Base-by-base conservation (phyloP, 768 basidiomycete species). In the Hygrophorus pudorinus region DNA sequence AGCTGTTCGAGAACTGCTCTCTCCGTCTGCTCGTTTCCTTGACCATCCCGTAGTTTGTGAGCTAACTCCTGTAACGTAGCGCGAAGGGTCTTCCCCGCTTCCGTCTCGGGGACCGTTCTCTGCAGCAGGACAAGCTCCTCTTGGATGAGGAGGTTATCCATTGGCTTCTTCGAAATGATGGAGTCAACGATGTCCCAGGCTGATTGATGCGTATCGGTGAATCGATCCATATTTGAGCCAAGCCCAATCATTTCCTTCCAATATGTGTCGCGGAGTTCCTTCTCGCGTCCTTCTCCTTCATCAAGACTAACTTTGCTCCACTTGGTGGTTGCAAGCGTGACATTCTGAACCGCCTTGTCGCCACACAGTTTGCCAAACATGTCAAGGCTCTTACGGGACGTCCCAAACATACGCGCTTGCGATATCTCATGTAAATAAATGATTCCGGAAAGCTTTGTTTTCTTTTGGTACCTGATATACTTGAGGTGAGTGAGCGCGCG, bases 301-400 rank as follows among this genome's bases (percentile, higher is more conserved):
- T 40, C 48, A n/a, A 11, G 18, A 39, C 43, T 37, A 34, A 69
- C 66, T 39, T 61, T 59, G 8, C 56, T 61, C 72, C 73, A 75
- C 65, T 67, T 73, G 6, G 66, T 75, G 41, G 73, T 73, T 33
- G 62, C 64, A 41, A 76, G 60, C 34, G 72, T 61, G 33, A 75
- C 71, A 42, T 73, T 70, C 45, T 63, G 62, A 47, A 71, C 62
- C 4, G 68, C 61, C 29, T 51, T 57, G 14, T 63, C 59, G 18
- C 73, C 75, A 47, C 73, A 74, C 12, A 76, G 61, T 42, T 68
- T 63, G 21, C 60, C 60, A 53, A 76, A 75, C 53, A 75, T 63
- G n/a, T 64, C 61, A 33, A 74, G 64, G 51, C 73, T 76, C 51
- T 63, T 65, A 29, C 62, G 58, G 18, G 69, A 65, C 5, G 65